Base-by-base conservation (phyloP, 2,329 filamentous ascomycete species). In the Penicillium italicum region DNA sequence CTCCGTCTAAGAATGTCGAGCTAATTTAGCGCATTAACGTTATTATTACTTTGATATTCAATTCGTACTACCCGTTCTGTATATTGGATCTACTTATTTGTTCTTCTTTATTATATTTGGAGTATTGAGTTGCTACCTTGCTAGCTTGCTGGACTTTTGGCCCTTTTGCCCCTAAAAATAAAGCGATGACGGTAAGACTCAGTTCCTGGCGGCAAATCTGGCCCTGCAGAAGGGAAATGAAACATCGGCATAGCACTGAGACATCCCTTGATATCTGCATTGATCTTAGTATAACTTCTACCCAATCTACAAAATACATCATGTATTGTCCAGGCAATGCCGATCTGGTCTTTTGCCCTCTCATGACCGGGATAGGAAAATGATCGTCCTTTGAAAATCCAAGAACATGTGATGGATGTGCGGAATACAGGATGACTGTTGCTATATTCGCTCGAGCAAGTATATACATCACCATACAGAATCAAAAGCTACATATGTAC, bases 181-280 rank as follows among this genome's bases (percentile, higher is more conserved):
- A 14, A 50, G 16, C 37, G 46, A 57, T 51, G 41, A 58, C 43
- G 48, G 43, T 31, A 14, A 41, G 36, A 58, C 48, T 58, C 18
- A 16, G 48, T 53, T 37, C 47, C 47, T 56, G 47, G 43, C 53
- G 47, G 48, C 44, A 49, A 46, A 31, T 11, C 37, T 30, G 40
- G 46, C 36, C 49, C 53, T 53, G 54, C 43, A 53, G 36, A 16
- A 18, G 28, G 20, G 8, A 36, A 31, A 52, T 57, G 57, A 59
- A 45, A 59, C 57, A 51, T 22, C 11, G 24, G 18, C 49, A 34
- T 41, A 41, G 30, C 14, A 7, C 43, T 24, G 30, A 48, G 50
- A 34, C 54, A 59, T 18, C 55, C 55, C 50, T 55, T 41, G 46
- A 36, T n/a, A 33, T 40, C 26, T 34, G 18, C 37, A 33, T 34